A percentile compares a stretch with the other conserved stretches of the same genome.
These are phyloP conservation scores for Mesembryanthemum crystallinum DNA, from an alignment of 148 eudicot species.

Conservation along the genomic window DNA sequence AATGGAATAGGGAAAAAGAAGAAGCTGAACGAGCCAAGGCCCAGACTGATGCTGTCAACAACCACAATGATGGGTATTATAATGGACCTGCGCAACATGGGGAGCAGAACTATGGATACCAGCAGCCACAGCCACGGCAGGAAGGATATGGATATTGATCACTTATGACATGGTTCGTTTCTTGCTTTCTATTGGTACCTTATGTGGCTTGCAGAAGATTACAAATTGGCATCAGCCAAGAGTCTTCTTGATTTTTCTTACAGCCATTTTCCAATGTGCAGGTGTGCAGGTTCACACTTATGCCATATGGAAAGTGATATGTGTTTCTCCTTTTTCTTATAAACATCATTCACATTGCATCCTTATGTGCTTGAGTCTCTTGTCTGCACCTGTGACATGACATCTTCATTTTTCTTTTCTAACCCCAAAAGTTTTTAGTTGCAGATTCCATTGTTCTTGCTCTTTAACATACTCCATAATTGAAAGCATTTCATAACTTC, in stretches of 20 bases:
- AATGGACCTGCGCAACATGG: slow-evolving; percentile 29
- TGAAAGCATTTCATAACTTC: neutral
- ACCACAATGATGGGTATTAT: slow-evolving; percentile 18
- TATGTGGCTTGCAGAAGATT: neutral
- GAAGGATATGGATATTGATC: slow-evolving; percentile 43
- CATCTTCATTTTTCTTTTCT: neutral
- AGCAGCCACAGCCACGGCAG: slow-evolving; percentile 30
- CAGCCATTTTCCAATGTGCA: slow-evolving; percentile 72
- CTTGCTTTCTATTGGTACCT: slow-evolving; percentile 4
- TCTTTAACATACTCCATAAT: neutral
- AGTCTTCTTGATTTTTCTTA: slow-evolving; percentile 37
- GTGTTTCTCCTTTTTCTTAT: slow-evolving; percentile 25
- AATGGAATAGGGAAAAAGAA: slow-evolving; percentile 93
- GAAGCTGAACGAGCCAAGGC: slow-evolving; percentile 42
- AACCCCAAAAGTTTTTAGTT: neutral
- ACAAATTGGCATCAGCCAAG: slow-evolving; percentile 12
- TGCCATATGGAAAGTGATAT: slow-evolving; percentile 48
- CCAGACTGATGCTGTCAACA: slow-evolving; percentile 23
- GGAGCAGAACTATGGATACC: slow-evolving; percentile 33
- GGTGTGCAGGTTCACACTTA: slow-evolving; percentile 87
- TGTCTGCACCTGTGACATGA: neutral
- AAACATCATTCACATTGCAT: slow-evolving; percentile 9
- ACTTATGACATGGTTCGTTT: slow-evolving; percentile 48
- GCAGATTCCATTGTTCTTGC: neutral
- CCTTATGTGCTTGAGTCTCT: neutral